These are phyloP conservation scores for Priceomyces castillae DNA, from an alignment of 805 yeast species.

Conservation along the genomic window DNA sequence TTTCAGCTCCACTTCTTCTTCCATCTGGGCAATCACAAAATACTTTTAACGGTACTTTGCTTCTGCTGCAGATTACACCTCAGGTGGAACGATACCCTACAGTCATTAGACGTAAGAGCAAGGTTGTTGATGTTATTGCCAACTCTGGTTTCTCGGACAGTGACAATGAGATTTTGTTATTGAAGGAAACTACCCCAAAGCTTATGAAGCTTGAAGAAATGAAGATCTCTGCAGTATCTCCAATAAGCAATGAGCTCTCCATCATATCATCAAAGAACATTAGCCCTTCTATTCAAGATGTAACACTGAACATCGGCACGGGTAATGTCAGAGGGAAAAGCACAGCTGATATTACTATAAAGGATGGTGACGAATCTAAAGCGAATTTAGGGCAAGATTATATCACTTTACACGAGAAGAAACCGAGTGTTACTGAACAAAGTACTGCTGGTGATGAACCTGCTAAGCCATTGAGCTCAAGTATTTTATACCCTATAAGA, in stretches of 20 bases:
- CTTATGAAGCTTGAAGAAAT: not conserved
- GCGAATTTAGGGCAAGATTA: not conserved
- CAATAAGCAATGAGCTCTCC: slow-evolving; percentile 1
- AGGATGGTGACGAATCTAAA: not conserved
- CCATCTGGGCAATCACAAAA: slow-evolving; percentile 14
- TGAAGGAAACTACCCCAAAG: not conserved
- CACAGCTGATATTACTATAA: not conserved
- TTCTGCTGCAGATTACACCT: not conserved
- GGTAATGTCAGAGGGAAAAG: not conserved
- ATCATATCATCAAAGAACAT: not conserved
- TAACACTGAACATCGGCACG: not conserved
- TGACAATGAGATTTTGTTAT: not conserved
- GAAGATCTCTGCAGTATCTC: slow-evolving; percentile 1
- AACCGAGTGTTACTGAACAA: not conserved
- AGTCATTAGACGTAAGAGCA: slow-evolving; percentile 4
- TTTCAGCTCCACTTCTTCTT: not conserved
- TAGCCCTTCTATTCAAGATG: not conserved
- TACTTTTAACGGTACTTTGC: slow-evolving; percentile 10
- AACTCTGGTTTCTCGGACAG: not conserved
- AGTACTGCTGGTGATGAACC: not conserved
- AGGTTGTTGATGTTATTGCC: not conserved
- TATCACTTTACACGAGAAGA: not conserved
- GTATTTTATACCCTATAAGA: not conserved
- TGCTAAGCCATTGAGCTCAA: slow-evolving; percentile 1
- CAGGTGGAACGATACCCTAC: slow-evolving; percentile 6